These are phyloP conservation scores for Diospyros lotus DNA, from an alignment of 148 eudicot genomes.

Conservation along the genomic window DNA sequence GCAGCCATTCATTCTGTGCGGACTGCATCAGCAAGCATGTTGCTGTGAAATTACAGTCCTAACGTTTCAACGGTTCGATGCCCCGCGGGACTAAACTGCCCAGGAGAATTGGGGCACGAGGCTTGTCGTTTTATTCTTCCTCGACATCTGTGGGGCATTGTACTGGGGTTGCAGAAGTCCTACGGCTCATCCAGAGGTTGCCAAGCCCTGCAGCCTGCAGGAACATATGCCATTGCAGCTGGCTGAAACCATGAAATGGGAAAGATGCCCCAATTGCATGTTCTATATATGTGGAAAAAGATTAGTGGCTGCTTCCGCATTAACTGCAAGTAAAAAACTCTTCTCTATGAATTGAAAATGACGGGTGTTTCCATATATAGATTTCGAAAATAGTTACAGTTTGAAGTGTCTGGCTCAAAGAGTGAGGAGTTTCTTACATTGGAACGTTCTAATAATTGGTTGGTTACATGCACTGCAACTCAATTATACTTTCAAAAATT, in stretches of 20 bases:
- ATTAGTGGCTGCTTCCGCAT: constrained; percentile 18
- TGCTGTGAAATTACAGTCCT: constrained; percentile 14
- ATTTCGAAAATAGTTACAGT: no score
- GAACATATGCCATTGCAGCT: constrained; percentile 11
- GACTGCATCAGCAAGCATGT: constrained; percentile 29
- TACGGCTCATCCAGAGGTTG: constrained; percentile 41
- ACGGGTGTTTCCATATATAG: no score
- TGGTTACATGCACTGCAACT: no score
- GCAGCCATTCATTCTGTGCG: constrained; percentile 28
- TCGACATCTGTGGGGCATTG: constrained; percentile 5
- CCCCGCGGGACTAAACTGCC: constrained; percentile 20
- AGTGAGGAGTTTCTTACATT: no score
- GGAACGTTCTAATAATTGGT: no score
- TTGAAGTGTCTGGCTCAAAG: no score
- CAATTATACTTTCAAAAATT: no score
- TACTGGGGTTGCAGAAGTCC: constrained; percentile 11
- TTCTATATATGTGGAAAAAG: constrained; percentile 21
- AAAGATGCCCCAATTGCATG: constrained; percentile 25
- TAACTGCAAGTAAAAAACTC: constrained; percentile 21
- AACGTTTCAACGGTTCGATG: constrained; percentile 18
- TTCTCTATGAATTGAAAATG: not conserved
- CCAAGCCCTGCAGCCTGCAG: constrained; percentile 22
- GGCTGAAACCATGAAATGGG: constrained; percentile 23
- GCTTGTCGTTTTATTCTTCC: constrained; percentile 16
- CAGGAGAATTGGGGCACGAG: constrained; percentile 8